A percentile compares a stretch with the other conserved stretches of the same genome.
These are phyloP conservation scores for Golubevia pallescens DNA, from an alignment of 1,284 basidiomycete genomes.

Conservation along the genomic window DNA sequence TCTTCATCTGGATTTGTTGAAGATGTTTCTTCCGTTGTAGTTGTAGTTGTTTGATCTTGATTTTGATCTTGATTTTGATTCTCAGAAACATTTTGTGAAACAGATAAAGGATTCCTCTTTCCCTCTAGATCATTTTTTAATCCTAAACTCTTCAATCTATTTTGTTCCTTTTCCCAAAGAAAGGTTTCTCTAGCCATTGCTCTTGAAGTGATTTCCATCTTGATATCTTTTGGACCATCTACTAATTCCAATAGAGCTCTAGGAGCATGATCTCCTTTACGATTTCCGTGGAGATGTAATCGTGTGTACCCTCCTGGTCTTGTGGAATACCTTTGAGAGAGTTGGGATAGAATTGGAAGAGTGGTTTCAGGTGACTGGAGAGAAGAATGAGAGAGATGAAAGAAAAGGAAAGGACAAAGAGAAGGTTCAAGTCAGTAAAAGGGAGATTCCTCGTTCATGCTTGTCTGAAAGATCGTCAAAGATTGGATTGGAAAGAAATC, in stretches of 20 bases:
- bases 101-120: background rate
- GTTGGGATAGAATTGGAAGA: slow-evolving; percentile 31
- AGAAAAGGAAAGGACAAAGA: too few relatives aligned
- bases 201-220: slow-evolving; percentile 47
- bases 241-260: slow-evolving; percentile 91
- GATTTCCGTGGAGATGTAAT: slow-evolving; percentile 85
- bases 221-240: slow-evolving; percentile 87
- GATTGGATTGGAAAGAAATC: too few relatives aligned
- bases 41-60: too few relatives aligned
- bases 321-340: slow-evolving; percentile 72
- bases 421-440: too few relatives aligned
- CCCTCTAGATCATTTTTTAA: background rate
- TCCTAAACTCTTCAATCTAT: background rate
- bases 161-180: background rate
- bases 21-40: too few relatives aligned
- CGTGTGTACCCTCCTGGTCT: slow-evolving; percentile 95
- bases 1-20: too few relatives aligned
- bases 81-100: background rate
- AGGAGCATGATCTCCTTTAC: slow-evolving; percentile 90
- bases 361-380: slow-evolving; percentile 31
- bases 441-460: too few relatives aligned
- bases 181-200: background rate
- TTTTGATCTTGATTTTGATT: background rate
- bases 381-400: too few relatives aligned
- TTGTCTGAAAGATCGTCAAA: too few relatives aligned